Conservation (phyloP, 2,329 filamentous ascomycete species). For the Paracamarosporium sp. region DNA sequence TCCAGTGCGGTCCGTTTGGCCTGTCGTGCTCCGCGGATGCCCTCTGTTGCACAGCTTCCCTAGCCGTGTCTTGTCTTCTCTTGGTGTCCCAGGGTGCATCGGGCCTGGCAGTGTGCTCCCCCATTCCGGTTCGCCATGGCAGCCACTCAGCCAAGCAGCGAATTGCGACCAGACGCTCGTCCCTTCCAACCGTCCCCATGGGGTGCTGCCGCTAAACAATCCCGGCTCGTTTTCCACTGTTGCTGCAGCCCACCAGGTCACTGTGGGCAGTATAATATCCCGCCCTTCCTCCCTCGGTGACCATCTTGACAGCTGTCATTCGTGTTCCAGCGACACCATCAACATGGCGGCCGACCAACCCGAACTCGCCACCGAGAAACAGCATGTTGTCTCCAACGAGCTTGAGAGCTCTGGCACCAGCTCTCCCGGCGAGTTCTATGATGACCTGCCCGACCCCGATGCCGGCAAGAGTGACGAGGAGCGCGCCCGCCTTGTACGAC, state of each 20-base stretch:
- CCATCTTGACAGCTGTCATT: slow-evolving; percentile 20
- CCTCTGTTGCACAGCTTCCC: slow-evolving; percentile 29
- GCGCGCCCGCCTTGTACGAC: slow-evolving; percentile 40
- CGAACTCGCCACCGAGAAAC: slow-evolving; percentile 39
- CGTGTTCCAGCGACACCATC: slow-evolving; percentile 20
- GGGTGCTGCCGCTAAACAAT: slow-evolving; percentile 30
- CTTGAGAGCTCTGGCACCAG: slow-evolving; percentile 33
- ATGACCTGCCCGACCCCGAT: slow-evolving; percentile 44
- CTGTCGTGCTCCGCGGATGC: not conserved
- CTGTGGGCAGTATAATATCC: slow-evolving; percentile 12
- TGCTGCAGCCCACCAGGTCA: not conserved
- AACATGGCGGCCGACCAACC: slow-evolving; percentile 34
- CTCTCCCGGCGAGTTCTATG: slow-evolving; percentile 30
- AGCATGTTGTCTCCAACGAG: slow-evolving; percentile 28
- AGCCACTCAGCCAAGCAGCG: slow-evolving; percentile 39
- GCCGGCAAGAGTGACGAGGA: slow-evolving; percentile 42
- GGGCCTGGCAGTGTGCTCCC: slow-evolving; percentile 15
- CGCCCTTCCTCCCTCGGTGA: slow-evolving; percentile 19
- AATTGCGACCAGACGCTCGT: slow-evolving; percentile 27
- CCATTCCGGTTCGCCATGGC: slow-evolving; percentile 18
- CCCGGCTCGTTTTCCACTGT: slow-evolving; percentile 21
- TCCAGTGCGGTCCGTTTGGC: not conserved
- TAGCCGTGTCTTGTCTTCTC: slow-evolving; percentile 18
- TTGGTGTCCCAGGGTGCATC: slow-evolving; percentile 5
- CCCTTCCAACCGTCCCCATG: slow-evolving; percentile 46